Base-by-base conservation (phyloP, 768 basidiomycete species). In the Phylloporus sp. region DNA sequence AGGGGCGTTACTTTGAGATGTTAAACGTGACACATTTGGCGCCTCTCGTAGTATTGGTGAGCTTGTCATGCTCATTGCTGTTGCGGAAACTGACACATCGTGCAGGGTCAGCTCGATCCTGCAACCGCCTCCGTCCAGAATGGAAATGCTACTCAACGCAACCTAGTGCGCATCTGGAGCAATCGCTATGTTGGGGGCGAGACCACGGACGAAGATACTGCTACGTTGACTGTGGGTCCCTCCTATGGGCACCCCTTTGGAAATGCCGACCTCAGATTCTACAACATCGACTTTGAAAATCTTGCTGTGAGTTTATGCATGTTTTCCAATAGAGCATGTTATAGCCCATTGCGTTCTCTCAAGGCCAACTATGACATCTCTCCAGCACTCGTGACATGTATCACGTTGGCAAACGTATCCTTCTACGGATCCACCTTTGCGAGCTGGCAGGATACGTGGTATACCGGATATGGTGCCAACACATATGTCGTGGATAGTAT, bases 331-430 rank as follows among this genome's bases (percentile, higher is more conserved):
- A 6, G 20, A 15, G 16, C 2, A 24, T 22, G 18, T 2, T 2
- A 5, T 12, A 29, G 11, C 27, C 28, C 18, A 22, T 22, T 18
- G 12, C 15, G 18, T n/a, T 12, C 12, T 44, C 28, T 18, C 12
- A 23, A 52, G 76, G 81, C 79, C 27, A 78, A 83, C 49, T 82
- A 78, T 49, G 62, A 79, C 0, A 81, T 84, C 34, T 76, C 81
- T 2, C 85, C 79, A 60, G 84, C 85, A 1, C 69, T 86, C 10
- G 82, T 79, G 23, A 81, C 79, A 4, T 78, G 80, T 51, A 79
- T 85, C 24, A 80, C 79, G 1, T 81, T 84, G 54, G 77, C 82
- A 5, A 86, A 86, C 49, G 81, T 82, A 7, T 84, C 83, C 2
- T 85, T 85, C 64, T 64, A 63, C 3, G 49, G 64, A 10, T 62